Percentiles rank a stretch among this genome's conserved stretches.
These are phyloP conservation scores for Aspergillus sojae DNA, from an alignment of 2,329 filamentous ascomycete species.

Conservation along the genomic window DNA sequence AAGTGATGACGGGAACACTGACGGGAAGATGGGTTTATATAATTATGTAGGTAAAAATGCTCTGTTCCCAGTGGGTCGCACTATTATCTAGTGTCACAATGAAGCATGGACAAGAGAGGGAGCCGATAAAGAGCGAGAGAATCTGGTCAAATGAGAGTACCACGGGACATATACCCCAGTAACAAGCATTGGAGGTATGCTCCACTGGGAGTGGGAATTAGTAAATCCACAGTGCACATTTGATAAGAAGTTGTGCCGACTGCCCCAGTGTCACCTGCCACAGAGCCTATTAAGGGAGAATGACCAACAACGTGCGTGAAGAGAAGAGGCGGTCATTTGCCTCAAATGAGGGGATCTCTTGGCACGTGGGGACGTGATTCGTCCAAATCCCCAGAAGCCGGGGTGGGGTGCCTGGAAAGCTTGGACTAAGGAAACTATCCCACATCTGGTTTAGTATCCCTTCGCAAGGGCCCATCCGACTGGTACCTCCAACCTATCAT, in stretches of 20 bases:
- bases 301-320: constrained; percentile 24
- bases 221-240: background rate
- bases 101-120: background rate
- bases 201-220: background rate
- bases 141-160: constrained; percentile 1
- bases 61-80: background rate
- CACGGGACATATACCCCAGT: background rate
- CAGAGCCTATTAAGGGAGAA: constrained; percentile 22
- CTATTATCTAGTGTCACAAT: background rate
- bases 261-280: constrained; percentile 16
- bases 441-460: background rate
- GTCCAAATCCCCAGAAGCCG: background rate
- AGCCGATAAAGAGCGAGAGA: background rate
- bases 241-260: background rate
- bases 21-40: background rate
- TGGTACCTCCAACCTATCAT: background rate
- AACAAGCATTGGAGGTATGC: background rate
- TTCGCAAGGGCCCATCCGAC: background rate
- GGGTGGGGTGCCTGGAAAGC: background rate
- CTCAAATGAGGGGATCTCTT: constrained; percentile 18
- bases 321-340: constrained; percentile 15
- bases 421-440: background rate
- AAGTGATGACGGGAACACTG: background rate
- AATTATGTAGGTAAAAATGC: background rate
- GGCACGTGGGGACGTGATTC: constrained; percentile 26